A percentile compares a stretch with the other conserved stretches of the same genome.
These are phyloP conservation scores for Quercus variabilis DNA, from an alignment of 306 rosid species.

Conservation along the genomic window DNA sequence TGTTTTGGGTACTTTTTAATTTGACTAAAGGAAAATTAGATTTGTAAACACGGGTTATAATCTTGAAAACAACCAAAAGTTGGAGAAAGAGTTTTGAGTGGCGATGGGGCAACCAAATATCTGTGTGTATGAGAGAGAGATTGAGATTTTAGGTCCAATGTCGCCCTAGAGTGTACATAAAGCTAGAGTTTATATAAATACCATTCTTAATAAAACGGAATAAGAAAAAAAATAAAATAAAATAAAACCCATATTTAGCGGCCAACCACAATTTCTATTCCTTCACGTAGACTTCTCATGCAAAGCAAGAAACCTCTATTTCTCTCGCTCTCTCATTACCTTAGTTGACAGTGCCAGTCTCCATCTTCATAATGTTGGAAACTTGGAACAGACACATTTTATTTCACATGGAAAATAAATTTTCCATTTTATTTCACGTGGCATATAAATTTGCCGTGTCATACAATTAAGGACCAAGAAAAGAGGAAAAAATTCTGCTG, in stretches of 20 bases:
- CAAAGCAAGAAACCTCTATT: conserved; percentile 44
- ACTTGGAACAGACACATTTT: background rate
- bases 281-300: conserved; percentile 68
- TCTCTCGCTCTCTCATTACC: conserved; percentile 10
- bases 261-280: conserved; percentile 52
- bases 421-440: background rate
- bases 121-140: conserved; percentile 25
- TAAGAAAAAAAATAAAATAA: background rate
- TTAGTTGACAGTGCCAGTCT: background rate
- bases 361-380: background rate
- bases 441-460: too few relatives aligned
- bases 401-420: background rate
- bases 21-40: conserved; percentile 37
- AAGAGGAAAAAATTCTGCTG: background rate
- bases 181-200: conserved; percentile 44
- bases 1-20: conserved; percentile 37
- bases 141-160: conserved; percentile 53
- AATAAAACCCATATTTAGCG: conserved; percentile 19
- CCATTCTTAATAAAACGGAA: background rate
- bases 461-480: background rate
- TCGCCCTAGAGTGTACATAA: conserved; percentile 69
- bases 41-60: conserved; percentile 11
- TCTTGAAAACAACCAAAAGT: conserved; percentile 17
- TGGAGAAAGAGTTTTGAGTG: conserved; percentile 48
- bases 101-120: conserved; percentile 56